phyloP scores from a whole-genome alignment of 1,284 basidiomycete species.

The Cryptococcus sp. region DNA sequence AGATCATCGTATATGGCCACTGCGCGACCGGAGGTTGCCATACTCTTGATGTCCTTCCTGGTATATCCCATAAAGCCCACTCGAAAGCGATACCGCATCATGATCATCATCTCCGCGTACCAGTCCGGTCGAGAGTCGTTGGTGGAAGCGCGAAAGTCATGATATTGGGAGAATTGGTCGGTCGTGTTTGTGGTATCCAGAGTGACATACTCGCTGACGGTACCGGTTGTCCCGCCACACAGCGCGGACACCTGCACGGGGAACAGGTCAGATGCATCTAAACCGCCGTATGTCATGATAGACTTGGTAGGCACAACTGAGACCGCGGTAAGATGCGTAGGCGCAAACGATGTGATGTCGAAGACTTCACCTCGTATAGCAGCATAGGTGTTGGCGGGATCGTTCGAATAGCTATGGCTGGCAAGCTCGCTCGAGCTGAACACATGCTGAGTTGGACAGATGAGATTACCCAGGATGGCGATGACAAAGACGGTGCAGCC shows the following conservation, averaged over 20 bases:
- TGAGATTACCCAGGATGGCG: conserved; percentile 79
- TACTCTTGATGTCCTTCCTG: conserved; percentile 70
- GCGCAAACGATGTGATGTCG: conserved; percentile 40
- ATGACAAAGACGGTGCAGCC: conserved; percentile 88
- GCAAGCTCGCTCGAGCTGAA: conserved; percentile 77
- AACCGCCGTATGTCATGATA: conserved; percentile 81
- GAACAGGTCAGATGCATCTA: conserved; percentile 76
- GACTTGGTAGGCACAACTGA: conserved; percentile 72
- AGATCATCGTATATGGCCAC: conserved; percentile 80
- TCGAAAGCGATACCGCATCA: conserved; percentile 84
- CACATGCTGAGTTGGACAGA: conserved; percentile 93
- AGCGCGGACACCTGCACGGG: conserved; percentile 95
- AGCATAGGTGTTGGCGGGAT: conserved; percentile 74
- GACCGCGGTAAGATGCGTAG: conserved; percentile 68
- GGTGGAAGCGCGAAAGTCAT: conserved; percentile 87
- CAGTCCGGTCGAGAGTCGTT: conserved; percentile 93
- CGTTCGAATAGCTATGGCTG: conserved; percentile 65
- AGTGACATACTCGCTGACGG: conserved; percentile 80
- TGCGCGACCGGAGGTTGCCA: conserved; percentile 66
- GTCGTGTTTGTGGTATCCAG: conserved; percentile 78
- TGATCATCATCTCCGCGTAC: conserved; percentile 92
- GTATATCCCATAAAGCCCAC: conserved; percentile 89
- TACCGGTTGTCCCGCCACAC: conserved; percentile 81
- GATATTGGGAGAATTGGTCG: conserved; percentile 78
- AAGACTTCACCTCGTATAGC: conserved; percentile 86